Evolutionary conservation across 345 rosid genomes (phyloP), one percentile per base, ranked within the genome.

Genomic region (Microthlaspi erraticum): DNA sequence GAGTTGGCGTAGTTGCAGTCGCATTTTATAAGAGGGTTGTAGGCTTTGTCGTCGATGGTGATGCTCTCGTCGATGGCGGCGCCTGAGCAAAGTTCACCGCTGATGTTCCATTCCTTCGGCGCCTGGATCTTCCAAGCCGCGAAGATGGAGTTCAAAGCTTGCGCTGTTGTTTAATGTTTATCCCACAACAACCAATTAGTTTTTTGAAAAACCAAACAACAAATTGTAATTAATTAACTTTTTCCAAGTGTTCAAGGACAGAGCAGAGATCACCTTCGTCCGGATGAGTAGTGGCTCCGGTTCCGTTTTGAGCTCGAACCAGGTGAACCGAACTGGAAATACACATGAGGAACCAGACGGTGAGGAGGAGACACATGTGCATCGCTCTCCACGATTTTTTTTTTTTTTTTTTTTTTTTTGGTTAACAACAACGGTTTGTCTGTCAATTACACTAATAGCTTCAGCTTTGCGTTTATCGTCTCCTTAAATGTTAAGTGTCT

Each of bases 11-110:
- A 76, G 58, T 38, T 58, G 55, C 93, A 88, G 62, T 79, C 80
- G 70, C 93, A 88, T 79, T 69, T 83, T 75, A 86, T 81, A 2
- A 81, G 71, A 7, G 90, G 87, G n/a, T 85, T 84, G 78, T 78
- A 68, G 2, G 32, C 5, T 2, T 0, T 42, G 61, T 41, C 26
- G 48, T 50, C 44, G 26, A 23, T 23, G 41, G 16, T 0, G 13
- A 81, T 59, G 29, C 13, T 6, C 0, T 9, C 44, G 17, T 72
- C 54, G 10, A 77, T 49, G 53, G 93, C 90, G 1, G 62, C 66
- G 61, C 86, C 93, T 41, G 75, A 80, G 80, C 91, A 87, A 20
- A 79, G 82, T 41, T 87, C 81, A 46, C 91, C 88, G 36, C 77
- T 82, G 13, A 29, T 71, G 78, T 85, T 88, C 90, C 93, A 85